Percentiles rank a stretch among this genome's conserved stretches.
phyloP scores from a whole-genome alignment of 768 basidiomycete genomes.

The Xerocomus potaroensis region DNA sequence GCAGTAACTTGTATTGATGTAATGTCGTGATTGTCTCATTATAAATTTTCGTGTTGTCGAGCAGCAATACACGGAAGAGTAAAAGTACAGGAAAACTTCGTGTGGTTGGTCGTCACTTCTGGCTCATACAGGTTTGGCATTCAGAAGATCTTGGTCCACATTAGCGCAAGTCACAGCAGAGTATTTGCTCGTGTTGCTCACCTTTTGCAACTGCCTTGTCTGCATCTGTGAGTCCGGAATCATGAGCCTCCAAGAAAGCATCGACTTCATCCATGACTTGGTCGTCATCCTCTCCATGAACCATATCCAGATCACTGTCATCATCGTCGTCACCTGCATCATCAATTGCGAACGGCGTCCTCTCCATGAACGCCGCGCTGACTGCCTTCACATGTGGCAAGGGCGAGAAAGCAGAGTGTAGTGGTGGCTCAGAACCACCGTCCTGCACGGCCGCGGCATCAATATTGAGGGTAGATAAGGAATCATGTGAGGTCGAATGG shows the following conservation, averaged over 20 bases:
- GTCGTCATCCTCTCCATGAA: constrained; percentile 59
- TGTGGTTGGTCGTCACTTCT: neutral
- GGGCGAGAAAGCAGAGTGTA: constrained; percentile 40
- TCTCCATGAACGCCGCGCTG: constrained; percentile 81
- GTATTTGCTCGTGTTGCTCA: constrained; percentile 27
- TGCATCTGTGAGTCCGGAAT: constrained; percentile 75
- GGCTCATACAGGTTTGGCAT: constrained; percentile 49
- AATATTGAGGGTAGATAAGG: constrained; percentile 51
- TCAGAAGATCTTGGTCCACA: constrained; percentile 44
- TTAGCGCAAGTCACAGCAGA: neutral
- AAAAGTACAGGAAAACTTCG: constrained; percentile 10
- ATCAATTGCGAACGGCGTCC: constrained; percentile 96
- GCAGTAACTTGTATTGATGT: constrained; percentile 7
- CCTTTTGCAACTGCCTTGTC: constrained; percentile 77
- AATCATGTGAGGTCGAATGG: constrained; percentile 21
- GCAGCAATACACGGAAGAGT: constrained; percentile 10
- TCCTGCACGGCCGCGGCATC: constrained; percentile 30
- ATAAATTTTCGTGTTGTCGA: constrained; percentile 4
- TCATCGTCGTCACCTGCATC: constrained; percentile 76
- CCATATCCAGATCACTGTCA: constrained; percentile 53
- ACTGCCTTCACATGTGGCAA: constrained; percentile 70
- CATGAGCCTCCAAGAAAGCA: constrained; percentile 92
- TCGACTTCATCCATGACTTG: constrained; percentile 94
- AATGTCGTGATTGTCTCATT: constrained; percentile 2
- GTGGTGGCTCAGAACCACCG: constrained; percentile 15